A percentile compares a stretch with the other conserved stretches of the same genome.
Conservation (phyloP, 208 protist species). For the Trypanosoma platydactyli region DNA sequence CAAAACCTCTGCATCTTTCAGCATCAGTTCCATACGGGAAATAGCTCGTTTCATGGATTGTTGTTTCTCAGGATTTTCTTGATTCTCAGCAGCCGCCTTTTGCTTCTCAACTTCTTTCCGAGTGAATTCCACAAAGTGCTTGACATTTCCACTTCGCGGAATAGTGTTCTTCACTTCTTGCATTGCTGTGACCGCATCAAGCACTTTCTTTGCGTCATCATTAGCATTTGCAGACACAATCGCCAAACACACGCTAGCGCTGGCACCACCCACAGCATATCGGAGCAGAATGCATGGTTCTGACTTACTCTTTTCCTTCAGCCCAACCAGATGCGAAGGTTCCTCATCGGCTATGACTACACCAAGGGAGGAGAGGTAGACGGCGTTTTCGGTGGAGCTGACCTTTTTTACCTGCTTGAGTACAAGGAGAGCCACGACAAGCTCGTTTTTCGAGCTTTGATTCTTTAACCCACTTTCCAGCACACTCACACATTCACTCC, state of each 20-base stretch:
- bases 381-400: conserved; percentile 29
- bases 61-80: conserved; percentile 43
- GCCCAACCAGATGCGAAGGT: conserved; percentile 40
- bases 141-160: conserved; percentile 79
- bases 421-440: conserved; percentile 67
- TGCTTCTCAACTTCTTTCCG: conserved; percentile 55
- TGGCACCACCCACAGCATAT: conserved; percentile 71
- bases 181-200: conserved; percentile 40
- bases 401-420: conserved; percentile 55
- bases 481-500: conserved; percentile 30
- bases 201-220: conserved; percentile 14
- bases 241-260: conserved; percentile 39
- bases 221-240: conserved; percentile 37
- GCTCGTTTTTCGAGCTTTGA: conserved; percentile 40
- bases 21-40: conserved; percentile 69
- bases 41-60: conserved; percentile 32
- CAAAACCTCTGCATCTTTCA: conserved; percentile 71
- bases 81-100: conserved; percentile 40
- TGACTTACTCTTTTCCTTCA: conserved; percentile 52
- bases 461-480: conserved; percentile 45
- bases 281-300: conserved; percentile 55
- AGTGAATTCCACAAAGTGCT: conserved; percentile 75
- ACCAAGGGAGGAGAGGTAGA: conserved; percentile 70
- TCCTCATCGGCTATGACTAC: conserved; percentile 48
- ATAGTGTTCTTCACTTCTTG: conserved; percentile 52